Base-by-base conservation (phyloP, 2,329 filamentous ascomycete genomes). In the Aphanoascus verrucosus region DNA sequence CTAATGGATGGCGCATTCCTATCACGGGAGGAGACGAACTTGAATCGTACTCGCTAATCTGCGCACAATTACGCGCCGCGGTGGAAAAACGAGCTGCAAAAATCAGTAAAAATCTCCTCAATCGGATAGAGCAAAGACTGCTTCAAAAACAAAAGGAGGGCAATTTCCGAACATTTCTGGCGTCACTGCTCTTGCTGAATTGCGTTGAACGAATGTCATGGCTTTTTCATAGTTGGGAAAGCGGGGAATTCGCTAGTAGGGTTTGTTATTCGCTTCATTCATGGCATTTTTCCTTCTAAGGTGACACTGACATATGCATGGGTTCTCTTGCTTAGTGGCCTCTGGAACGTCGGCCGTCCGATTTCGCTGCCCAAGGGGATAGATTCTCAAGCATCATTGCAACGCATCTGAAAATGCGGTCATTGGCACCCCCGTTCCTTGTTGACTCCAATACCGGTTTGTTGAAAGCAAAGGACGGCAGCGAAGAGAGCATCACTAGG, bases 181-280 rank as follows among this genome's bases (percentile, higher is more conserved):
- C 77, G 4, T 73, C 78, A 0, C 69, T 82, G n/a, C 70, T 82
- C 14, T 67, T 82, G 0, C 67, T 83, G 20, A 78, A 76, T 55
- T 80, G 77, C 57, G 76, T 81, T 12, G 80, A 82, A 65, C 72
- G 79, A 52, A 79, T 79, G 65, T 77, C 77, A 61, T 79, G 77
- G 71, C 66, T 80, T 2, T 82, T 79, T 65, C 74, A 71, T 32
- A 73, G 69, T 1, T 79, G 75, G 75, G 74, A 78, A 35, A 66
- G 69, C 44, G 67, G 70, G 44, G 61, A 61, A 37, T 69, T 67
- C 56, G 53, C 50, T 14, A 38, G 11, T 28, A 44, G 19, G 38
- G 43, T 19, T 20, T 12, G 20, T 34, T 3, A 5, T 40, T 28
- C 44, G 28, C 19, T 31, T 48, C 20, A n/a, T 15, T 23, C 37